Evolutionary conservation across 2,329 filamentous ascomycete genomes (phyloP).

Genomic region (Epichloe typhina): DNA sequence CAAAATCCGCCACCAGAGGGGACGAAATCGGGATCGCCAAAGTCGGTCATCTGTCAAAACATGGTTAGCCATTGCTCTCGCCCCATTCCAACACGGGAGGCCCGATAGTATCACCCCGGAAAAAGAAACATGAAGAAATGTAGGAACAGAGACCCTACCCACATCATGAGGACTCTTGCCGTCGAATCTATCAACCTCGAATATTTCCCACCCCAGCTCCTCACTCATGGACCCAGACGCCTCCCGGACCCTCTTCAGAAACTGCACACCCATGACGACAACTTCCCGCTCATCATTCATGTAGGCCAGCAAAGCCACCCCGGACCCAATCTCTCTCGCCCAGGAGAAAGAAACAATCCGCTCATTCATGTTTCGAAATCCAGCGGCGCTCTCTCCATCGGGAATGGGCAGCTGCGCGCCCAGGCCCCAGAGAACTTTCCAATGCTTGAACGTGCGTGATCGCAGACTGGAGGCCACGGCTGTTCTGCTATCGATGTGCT

Average conservation of each 20-base stretch:
- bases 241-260: conserved; percentile 14
- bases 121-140: neutral
- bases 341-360: conserved; percentile 40
- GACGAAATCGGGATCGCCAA: conserved; percentile 33
- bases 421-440: conserved; percentile 43
- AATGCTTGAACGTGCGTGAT: conserved; percentile 30
- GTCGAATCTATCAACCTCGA: conserved; percentile 36
- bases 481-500: conserved; percentile 22
- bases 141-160: neutral
- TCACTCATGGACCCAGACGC: conserved; percentile 8
- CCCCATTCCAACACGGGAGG: no score
- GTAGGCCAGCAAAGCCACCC: conserved; percentile 36
- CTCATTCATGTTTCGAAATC: conserved; percentile 26
- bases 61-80: neutral
- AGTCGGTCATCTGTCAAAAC: conserved; percentile 14
- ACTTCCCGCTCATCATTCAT: conserved; percentile 36
- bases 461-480: conserved; percentile 18
- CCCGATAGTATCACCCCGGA: no score
- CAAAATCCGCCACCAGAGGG: conserved; percentile 36
- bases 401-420: conserved; percentile 39
- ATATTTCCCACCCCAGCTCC: conserved; percentile 33
- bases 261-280: conserved; percentile 36
- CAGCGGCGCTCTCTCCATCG: conserved; percentile 18
- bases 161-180: conserved; percentile 31
- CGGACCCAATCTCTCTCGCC: conserved; percentile 29